Evolutionary conservation across 1,139 yeast species (phyloP).

Genomic region (Taphrina wiesneri): DNA sequence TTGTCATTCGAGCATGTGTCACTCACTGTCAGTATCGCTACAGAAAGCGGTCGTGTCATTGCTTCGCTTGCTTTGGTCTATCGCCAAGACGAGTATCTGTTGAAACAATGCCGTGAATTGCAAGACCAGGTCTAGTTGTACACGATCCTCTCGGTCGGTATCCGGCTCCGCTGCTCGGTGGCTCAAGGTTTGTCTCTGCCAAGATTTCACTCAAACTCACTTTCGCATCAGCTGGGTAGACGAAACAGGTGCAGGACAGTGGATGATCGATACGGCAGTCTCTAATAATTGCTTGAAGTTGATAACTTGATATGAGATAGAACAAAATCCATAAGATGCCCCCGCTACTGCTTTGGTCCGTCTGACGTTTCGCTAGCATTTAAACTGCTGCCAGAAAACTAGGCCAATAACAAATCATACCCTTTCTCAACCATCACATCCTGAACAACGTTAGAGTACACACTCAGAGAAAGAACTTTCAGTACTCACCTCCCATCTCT

Average conservation of each 20-base stretch:
- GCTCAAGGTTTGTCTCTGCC: background rate
- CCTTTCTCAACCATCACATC: conserved; percentile 24
- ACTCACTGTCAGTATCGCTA: conserved; percentile 14
- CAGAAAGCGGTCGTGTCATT: conserved; percentile 6
- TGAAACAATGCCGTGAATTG: too few relatives aligned
- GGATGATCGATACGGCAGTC: too few relatives aligned
- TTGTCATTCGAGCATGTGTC: conserved; percentile 29
- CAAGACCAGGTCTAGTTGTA: too few relatives aligned
- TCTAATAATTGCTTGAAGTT: too few relatives aligned
- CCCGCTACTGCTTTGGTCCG: background rate
- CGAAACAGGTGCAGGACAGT: too few relatives aligned
- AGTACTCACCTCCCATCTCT: conserved; percentile 23
- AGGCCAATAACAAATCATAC: conserved; percentile 18
- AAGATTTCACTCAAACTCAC: background rate
- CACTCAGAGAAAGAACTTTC: background rate
- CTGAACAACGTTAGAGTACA: background rate
- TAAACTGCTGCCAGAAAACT: background rate
- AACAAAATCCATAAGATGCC: too few relatives aligned
- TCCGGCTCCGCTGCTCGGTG: background rate
- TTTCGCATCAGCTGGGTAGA: too few relatives aligned
- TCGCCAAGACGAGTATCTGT: too few relatives aligned
- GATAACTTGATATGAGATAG: too few relatives aligned
- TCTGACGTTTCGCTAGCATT: background rate
- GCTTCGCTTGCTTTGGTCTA: too few relatives aligned
- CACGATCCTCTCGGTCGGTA: too few relatives aligned